Percentiles rank a stretch among this genome's conserved stretches.
These are phyloP conservation scores for Oenanthe javanica DNA, from an alignment of 140 eudicot species.

Conservation along the genomic window DNA sequence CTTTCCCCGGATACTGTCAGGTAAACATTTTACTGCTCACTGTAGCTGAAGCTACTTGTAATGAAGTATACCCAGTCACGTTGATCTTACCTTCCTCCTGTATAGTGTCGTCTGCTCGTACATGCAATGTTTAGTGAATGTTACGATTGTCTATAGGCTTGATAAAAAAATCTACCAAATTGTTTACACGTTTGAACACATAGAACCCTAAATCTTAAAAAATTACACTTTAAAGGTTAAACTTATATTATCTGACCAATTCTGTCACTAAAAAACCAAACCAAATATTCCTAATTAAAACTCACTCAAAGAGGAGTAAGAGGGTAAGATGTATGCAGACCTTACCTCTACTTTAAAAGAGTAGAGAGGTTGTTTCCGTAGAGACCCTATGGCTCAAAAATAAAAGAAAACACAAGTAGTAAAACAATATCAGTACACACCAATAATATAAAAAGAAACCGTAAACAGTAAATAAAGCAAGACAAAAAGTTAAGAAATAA, in stretches of 20 bases:
- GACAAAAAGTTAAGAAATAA: too few species aligned
- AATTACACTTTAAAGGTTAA: not conserved
- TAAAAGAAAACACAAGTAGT: too few species aligned
- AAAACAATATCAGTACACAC: too few species aligned
- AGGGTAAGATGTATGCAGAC: too few species aligned
- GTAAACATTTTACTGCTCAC: conserved; percentile 26
- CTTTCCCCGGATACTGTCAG: conserved; percentile 73
- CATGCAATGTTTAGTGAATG: not conserved
- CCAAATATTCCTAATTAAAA: too few species aligned
- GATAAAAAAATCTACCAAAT: not conserved
- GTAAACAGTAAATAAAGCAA: too few species aligned
- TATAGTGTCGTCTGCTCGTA: not conserved
- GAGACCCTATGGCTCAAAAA: too few species aligned
- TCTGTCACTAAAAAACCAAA: not conserved
- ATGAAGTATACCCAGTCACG: conserved; percentile 4
- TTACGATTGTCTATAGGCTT: not conserved
- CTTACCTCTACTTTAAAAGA: too few species aligned
- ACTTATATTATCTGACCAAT: not conserved
- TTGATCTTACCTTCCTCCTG: not conserved
- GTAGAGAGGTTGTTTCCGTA: too few species aligned
- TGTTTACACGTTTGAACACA: not conserved
- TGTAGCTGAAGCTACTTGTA: not conserved
- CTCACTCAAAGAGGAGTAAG: too few species aligned
- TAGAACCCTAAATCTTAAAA: not conserved
- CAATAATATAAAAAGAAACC: too few species aligned